These are phyloP conservation scores for Fusarium ambrosium DNA, from an alignment of 2,329 filamentous ascomycete species.

Conservation along the genomic window DNA sequence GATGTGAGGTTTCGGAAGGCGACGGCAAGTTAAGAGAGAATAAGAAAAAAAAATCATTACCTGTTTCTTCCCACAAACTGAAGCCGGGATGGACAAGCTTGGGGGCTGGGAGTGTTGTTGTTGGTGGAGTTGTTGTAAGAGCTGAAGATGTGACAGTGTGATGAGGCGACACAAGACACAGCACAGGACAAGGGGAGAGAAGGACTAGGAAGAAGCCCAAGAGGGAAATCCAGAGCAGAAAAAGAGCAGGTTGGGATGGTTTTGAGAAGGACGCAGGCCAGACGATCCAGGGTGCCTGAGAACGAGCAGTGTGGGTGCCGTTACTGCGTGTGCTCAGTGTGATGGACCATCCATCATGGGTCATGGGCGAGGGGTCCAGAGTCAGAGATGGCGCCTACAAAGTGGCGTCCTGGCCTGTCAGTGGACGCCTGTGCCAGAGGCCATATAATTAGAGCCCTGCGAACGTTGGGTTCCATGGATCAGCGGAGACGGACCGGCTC, in stretches of 20 bases:
- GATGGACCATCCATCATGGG: conserved; percentile 47
- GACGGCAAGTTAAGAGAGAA: conserved; percentile 8
- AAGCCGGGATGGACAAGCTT: conserved; percentile 24
- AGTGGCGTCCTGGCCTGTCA: conserved; percentile 56
- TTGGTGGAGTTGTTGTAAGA: conserved; percentile 42
- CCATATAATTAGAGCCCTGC: conserved; percentile 60
- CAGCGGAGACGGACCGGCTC: conserved; percentile 48
- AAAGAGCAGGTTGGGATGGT: conserved; percentile 47
- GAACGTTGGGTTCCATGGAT: conserved; percentile 48
- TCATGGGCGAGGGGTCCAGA: conserved; percentile 53
- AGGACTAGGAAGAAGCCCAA: conserved; percentile 43
- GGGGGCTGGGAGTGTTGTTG: conserved; percentile 30
- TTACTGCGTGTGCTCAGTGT: conserved; percentile 46
- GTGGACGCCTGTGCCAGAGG: conserved; percentile 55
- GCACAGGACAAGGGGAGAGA: conserved; percentile 34
- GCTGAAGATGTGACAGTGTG: conserved; percentile 45
- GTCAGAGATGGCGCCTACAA: conserved; percentile 61
- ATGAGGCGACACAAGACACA: conserved; percentile 36
- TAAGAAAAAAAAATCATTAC: conserved; percentile 14
- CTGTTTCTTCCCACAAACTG: conserved; percentile 11
- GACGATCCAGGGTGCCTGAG: conserved; percentile 37
- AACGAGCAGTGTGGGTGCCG: conserved; percentile 36
- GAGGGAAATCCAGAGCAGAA: conserved; percentile 42
- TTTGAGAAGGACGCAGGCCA: conserved; percentile 45
- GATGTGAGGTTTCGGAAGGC: conserved; percentile 2